A percentile compares a stretch with the other conserved stretches of the same genome.
phyloP scores from a whole-genome alignment of 495 filamentous ascomycete genomes.

The Penicillium angulare region DNA sequence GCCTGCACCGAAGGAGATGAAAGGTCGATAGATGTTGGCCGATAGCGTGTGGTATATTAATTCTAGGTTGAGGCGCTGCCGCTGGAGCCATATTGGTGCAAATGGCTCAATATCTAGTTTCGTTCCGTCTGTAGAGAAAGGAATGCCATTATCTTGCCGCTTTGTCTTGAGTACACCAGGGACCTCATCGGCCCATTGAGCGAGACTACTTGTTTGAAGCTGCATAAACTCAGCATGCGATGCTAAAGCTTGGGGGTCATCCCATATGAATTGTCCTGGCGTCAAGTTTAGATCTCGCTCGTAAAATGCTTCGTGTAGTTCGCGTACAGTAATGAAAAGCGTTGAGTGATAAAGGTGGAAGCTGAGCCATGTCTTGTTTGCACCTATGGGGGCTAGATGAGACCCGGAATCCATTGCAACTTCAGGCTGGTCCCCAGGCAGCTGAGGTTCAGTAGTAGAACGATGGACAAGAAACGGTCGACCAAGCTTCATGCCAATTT shows the following conservation, averaged over 20 bases:
- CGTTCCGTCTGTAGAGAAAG: constrained; percentile 43
- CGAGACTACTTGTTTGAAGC: constrained; percentile 20
- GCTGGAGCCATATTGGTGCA: constrained; percentile 41
- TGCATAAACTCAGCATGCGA: constrained; percentile 29
- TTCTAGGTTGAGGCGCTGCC: constrained; percentile 52
- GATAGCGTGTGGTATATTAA: constrained; percentile 47
- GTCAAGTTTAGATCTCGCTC: constrained; percentile 11
- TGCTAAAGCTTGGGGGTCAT: constrained; percentile 9
- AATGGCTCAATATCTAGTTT: constrained; percentile 38
- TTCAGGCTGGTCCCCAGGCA: constrained; percentile 39
- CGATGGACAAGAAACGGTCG: constrained; percentile 41
- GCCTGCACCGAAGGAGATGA: constrained; percentile 39
- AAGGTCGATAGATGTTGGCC: constrained; percentile 46
- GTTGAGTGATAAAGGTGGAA: constrained; percentile 31
- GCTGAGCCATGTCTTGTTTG: constrained; percentile 6
- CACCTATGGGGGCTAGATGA: constrained; percentile 22
- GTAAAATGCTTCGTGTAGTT: constrained; percentile 38
- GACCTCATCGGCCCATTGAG: constrained; percentile 30
- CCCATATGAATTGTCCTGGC: constrained; percentile 13
- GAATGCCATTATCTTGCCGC: constrained; percentile 29
- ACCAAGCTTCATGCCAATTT: constrained; percentile 51
- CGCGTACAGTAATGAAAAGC: constrained; percentile 36
- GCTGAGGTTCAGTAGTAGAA: constrained; percentile 30
- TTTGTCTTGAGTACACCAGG: constrained; percentile 37
- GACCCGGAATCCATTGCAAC: constrained; percentile 36